Percentiles rank a stretch among this genome's conserved stretches.
These are phyloP conservation scores for Phialemoniopsis sp. DNA, from an alignment of 2,329 filamentous ascomycete genomes.

Conservation along the genomic window DNA sequence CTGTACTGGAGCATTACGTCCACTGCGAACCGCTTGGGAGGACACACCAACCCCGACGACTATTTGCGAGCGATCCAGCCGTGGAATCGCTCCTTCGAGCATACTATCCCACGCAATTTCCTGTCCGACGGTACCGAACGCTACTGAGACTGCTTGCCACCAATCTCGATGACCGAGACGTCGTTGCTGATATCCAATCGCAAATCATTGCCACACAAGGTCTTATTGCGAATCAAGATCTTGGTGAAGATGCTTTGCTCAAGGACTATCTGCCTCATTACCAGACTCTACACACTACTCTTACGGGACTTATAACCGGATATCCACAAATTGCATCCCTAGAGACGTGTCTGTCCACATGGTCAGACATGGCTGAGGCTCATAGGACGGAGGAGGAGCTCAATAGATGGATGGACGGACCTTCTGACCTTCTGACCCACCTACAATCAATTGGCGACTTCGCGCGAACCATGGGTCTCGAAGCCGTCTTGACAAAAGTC, in stretches of 20 bases:
- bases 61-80: constrained; percentile 38
- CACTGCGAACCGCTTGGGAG: constrained; percentile 38
- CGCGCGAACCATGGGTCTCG: constrained; percentile 45
- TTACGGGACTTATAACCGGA: constrained; percentile 35
- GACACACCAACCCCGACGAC: constrained; percentile 21
- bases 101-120: constrained; percentile 45
- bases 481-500: constrained; percentile 37
- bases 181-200: constrained; percentile 30
- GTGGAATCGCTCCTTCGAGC: constrained; percentile 43
- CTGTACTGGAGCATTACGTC: constrained; percentile 58
- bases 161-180: constrained; percentile 38
- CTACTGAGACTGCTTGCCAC: constrained; percentile 44
- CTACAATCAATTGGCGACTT: constrained; percentile 48
- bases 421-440: constrained; percentile 42
- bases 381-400: constrained; percentile 36
- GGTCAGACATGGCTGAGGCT: constrained; percentile 35
- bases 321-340: constrained; percentile 27
- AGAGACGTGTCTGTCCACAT: constrained; percentile 32
- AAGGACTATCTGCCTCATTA: constrained; percentile 43
- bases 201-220: constrained; percentile 33
- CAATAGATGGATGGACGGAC: constrained; percentile 41
- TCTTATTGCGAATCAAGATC: constrained; percentile 26
- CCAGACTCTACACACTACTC: constrained; percentile 36
- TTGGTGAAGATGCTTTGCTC: constrained; percentile 41
- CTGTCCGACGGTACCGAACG: constrained; percentile 48